Evolutionary conservation across 2,329 filamentous ascomycete species (phyloP).

Genomic region (Fonsecaea pugnacius): DNA sequence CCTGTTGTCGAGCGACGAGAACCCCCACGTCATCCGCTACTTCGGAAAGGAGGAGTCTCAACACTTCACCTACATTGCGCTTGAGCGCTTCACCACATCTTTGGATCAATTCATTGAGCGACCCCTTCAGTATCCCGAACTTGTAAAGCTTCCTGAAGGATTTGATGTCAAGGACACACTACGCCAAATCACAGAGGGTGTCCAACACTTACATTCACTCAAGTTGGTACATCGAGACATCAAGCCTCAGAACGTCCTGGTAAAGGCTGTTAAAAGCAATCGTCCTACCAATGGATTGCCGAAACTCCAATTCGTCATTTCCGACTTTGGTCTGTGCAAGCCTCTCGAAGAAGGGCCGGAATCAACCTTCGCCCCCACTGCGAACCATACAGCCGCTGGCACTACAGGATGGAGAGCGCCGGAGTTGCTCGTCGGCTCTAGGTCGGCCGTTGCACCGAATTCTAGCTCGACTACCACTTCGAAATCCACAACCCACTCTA

Average conservation of each 20-base stretch:
- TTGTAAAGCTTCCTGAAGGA: constrained; percentile 69
- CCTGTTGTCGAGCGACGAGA: constrained; percentile 89
- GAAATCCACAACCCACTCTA: constrained; percentile 44
- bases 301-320: constrained; percentile 85
- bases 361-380: constrained; percentile 91
- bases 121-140: constrained; percentile 66
- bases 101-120: constrained; percentile 88
- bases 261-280: constrained; percentile 57
- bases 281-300: constrained; percentile 44
- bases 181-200: constrained; percentile 85
- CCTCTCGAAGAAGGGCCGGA: constrained; percentile 87
- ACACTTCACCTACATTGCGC: constrained; percentile 92
- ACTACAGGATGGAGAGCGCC: constrained; percentile 97
- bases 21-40: constrained; percentile 95
- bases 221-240: constrained; percentile 96
- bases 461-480: constrained; percentile 53
- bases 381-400: constrained; percentile 74
- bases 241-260: constrained; percentile 96
- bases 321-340: constrained; percentile 97
- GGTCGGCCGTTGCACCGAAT: constrained; percentile 44
- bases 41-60: constrained; percentile 87
- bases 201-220: constrained; percentile 85
- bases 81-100: constrained; percentile 92
- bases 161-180: constrained; percentile 78
- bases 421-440: constrained; percentile 75